Evolutionary conservation across 2,329 filamentous ascomycete genomes (phyloP), one percentile per base, ranked within the genome.

Genomic region (Arthroderma uncinatum): DNA sequence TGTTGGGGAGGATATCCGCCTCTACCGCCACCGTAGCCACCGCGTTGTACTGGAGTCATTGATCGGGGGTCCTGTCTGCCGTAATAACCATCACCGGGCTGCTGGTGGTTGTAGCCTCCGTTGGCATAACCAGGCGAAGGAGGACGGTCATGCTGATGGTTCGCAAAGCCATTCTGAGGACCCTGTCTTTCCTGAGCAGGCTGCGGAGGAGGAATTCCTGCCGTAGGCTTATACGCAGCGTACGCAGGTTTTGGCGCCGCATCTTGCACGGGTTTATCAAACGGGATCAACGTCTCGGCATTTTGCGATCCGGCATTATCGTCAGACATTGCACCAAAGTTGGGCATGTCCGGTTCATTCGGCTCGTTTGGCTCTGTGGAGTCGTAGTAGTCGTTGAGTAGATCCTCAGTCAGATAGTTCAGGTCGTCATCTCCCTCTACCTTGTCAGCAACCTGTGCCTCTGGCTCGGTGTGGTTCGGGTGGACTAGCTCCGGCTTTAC

Each of bases 321-420:
- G 23, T 74, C 67, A n/a, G 75, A 71, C 60, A 79, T 77, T 1
- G 77, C 78, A 64, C 83, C 80, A 62, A 84, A 84, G 62, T 85
- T 79, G 1, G 82, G 82, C 80, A 84, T 83, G 52, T 83, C 81
- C 16, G 76, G 74, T 53, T 81, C 78, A 54, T 68, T 56, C 10
- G 40, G 47, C 6, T 16, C 47, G 25, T 68, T 56, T 23, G 40
- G 47, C 6, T 16, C 47, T 12, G 28, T 16, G n/a, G 25, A 16
- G 25, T 50, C 47, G 61, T 63, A 71, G 63, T 76, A 72, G 64
- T 73, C 65, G 79, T 78, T 58, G 79, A 79, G 55, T 82, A 72
- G 56, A 33, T 44, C 53, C 25, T 55, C 76, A 76, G 37, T 78
- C 76, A 42, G 80, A 62, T 47, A 75, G 75, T 25, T 76, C 71